Conservation (phyloP, 1,139 yeast species). For the Meyerozyma carpophila region DNA sequence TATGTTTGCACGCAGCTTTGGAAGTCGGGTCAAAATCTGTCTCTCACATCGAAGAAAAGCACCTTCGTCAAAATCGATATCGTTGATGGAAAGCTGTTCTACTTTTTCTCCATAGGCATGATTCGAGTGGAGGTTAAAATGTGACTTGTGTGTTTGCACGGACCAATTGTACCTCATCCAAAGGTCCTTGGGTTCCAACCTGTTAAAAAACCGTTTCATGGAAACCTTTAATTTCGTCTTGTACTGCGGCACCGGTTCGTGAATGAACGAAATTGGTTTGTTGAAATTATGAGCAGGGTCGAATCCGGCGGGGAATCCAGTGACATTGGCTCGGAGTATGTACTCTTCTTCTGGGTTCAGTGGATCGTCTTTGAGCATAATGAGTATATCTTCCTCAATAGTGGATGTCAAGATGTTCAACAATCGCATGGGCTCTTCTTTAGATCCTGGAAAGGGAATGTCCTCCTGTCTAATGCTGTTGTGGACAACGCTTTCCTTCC, state of each 20-base stretch:
- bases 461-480: constrained; percentile 25
- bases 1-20: constrained; percentile 31
- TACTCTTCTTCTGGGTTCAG: constrained; percentile 29
- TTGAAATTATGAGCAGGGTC: constrained; percentile 31
- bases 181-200: constrained; percentile 29
- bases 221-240: constrained; percentile 24
- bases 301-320: constrained; percentile 41
- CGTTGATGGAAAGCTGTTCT: constrained; percentile 16
- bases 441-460: constrained; percentile 18
- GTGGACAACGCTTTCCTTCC: constrained; percentile 9
- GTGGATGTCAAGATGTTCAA: constrained; percentile 21
- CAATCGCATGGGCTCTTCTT: constrained; percentile 15
- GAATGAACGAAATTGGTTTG: constrained; percentile 34
- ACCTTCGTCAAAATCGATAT: constrained; percentile 32
- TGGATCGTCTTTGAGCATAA: constrained; percentile 33
- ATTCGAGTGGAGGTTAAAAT: constrained; percentile 23
- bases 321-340: constrained; percentile 27
- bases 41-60: constrained; percentile 38
- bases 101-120: constrained; percentile 31
- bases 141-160: constrained; percentile 29
- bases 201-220: constrained; percentile 36
- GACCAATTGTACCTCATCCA: constrained; percentile 42
- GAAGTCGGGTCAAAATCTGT: constrained; percentile 35
- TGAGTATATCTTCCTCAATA: constrained; percentile 37
- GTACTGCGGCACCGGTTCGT: constrained; percentile 40